Percentiles rank a stretch among this genome's conserved stretches.
Conservation (phyloP, 2,329 filamentous ascomycete genomes). For the Thielaviopsis cerberus region DNA sequence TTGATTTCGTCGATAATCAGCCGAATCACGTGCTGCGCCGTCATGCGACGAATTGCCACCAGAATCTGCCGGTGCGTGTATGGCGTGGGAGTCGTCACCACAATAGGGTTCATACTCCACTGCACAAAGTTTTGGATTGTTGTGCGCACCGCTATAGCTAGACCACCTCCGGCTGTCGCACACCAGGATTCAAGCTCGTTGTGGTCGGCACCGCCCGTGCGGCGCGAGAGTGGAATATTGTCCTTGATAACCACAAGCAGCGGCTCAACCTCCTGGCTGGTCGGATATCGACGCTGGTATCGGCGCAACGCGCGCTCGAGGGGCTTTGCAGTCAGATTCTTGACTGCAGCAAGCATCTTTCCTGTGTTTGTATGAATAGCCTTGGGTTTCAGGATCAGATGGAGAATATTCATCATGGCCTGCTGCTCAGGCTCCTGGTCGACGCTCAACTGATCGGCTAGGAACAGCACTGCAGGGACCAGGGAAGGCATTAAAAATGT, state of each 20-base stretch:
- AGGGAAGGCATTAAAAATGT: slow-evolving; percentile 65
- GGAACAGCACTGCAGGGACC: slow-evolving; percentile 52
- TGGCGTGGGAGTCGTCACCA: slow-evolving; percentile 38
- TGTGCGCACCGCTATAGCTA: slow-evolving; percentile 38
- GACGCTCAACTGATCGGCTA: slow-evolving; percentile 51
- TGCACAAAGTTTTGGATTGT: slow-evolving; percentile 44
- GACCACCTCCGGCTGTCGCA: slow-evolving; percentile 33
- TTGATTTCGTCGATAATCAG: slow-evolving; percentile 47
- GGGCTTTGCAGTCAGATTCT: slow-evolving; percentile 52
- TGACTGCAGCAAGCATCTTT: slow-evolving; percentile 50
- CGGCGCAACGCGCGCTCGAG: slow-evolving; percentile 48
- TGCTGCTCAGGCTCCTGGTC: slow-evolving; percentile 44
- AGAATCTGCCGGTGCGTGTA: slow-evolving; percentile 59
- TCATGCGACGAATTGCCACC: slow-evolving; percentile 21
- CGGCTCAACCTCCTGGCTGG: slow-evolving; percentile 50
- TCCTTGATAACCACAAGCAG: slow-evolving; percentile 47
- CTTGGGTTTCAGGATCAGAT: slow-evolving; percentile 50
- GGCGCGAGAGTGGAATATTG: slow-evolving; percentile 37
- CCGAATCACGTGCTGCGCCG: slow-evolving; percentile 30
- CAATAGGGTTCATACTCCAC: slow-evolving; percentile 43
- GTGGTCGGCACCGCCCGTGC: slow-evolving; percentile 42
- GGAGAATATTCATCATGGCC: slow-evolving; percentile 51
- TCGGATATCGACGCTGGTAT: slow-evolving; percentile 47
- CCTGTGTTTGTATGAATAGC: slow-evolving; percentile 54
- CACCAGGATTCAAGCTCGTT: slow-evolving; percentile 54